Conservation (phyloP, 2,329 filamentous ascomycete genomes). For the Cryphonectria carpinicola region DNA sequence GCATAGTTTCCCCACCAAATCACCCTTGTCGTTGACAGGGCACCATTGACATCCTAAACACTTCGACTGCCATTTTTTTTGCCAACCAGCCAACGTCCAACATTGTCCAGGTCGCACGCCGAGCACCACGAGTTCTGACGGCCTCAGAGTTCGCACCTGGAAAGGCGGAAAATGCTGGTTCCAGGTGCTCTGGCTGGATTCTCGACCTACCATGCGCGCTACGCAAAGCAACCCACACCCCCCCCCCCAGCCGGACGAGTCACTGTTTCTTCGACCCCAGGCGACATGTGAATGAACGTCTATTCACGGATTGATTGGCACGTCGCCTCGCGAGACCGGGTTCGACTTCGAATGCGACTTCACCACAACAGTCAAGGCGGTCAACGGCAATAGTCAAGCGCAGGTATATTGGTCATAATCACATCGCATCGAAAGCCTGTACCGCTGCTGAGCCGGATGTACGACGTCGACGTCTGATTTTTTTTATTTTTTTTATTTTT, state of each 20-base stretch:
- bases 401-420: neutral
- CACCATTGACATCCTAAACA: constrained; percentile 27
- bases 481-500: no score
- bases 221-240: no score
- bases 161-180: neutral
- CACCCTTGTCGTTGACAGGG: constrained; percentile 23
- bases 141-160: neutral
- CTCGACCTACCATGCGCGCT: neutral
- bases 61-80: neutral
- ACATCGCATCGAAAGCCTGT: constrained; percentile 5
- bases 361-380: neutral
- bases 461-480: neutral
- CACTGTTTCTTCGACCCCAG: neutral
- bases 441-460: constrained; percentile 6
- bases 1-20: constrained; percentile 22
- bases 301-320: neutral
- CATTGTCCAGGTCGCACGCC: neutral
- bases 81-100: neutral
- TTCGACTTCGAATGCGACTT: neutral
- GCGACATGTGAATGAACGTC: neutral
- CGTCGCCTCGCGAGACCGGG: neutral
- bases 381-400: constrained; percentile 1
- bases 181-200: neutral
- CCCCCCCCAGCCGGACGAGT: neutral
- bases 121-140: neutral